Conservation (phyloP, 2,329 filamentous ascomycete genomes). For the Cercospora brassicicola region DNA sequence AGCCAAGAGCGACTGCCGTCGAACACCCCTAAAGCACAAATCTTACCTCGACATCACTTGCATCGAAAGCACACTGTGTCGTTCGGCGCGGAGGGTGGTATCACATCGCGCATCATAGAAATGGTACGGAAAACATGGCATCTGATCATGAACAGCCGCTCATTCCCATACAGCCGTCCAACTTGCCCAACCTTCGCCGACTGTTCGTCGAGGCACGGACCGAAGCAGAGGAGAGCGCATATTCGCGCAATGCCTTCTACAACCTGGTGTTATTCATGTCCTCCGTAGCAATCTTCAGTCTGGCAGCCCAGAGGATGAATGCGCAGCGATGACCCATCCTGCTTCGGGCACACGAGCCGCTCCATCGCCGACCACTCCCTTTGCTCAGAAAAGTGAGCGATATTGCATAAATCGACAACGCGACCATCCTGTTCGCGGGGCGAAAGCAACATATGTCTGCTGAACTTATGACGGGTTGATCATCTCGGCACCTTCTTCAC, state of each 20-base stretch:
- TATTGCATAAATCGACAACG: not conserved
- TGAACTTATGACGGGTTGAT: not conserved
- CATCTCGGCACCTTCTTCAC: not conserved
- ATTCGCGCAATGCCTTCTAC: slow-evolving; percentile 94
- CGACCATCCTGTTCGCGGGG: not conserved
- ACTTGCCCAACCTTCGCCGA: slow-evolving; percentile 88
- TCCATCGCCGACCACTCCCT: not conserved
- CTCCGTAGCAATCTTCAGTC: slow-evolving; percentile 88
- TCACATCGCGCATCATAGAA: not conserved
- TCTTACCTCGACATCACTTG: slow-evolving; percentile 5
- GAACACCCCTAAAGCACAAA: not conserved
- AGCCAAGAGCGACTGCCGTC: not conserved
- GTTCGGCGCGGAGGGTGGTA: not conserved
- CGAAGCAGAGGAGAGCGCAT: slow-evolving; percentile 89
- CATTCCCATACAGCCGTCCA: slow-evolving; percentile 57
- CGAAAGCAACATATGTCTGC: not conserved
- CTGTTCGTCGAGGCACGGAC: slow-evolving; percentile 93
- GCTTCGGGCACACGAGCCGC: not conserved
- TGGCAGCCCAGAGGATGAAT: slow-evolving; percentile 83
- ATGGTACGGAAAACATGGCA: not conserved
- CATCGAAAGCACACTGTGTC: not conserved
- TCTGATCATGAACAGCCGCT: not conserved
- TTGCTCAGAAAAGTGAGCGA: not conserved
- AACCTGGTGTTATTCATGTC: slow-evolving; percentile 96
- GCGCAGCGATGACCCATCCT: slow-evolving; percentile 32